Evolutionary conservation across 345 rosid genomes (phyloP), one percentile per base, ranked within the genome.

Genomic region (Gossypium raimondii): DNA sequence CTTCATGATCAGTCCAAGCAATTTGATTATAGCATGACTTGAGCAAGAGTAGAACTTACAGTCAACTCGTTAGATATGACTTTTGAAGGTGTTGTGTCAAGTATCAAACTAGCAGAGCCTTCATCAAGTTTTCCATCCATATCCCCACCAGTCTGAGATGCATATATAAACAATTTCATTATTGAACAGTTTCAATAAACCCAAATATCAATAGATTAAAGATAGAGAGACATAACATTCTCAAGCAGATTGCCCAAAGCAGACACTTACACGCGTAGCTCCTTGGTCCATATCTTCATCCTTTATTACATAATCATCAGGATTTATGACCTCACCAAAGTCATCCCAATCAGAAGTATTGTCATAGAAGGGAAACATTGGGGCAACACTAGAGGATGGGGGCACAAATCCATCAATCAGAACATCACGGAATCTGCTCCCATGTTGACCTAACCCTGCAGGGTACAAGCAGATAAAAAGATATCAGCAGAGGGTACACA

Each of bases 251-350:
- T 22, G 16, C 62, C 29, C 50, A 71, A 78, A 45, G 70, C 43
- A 74, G 48, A 57, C 55, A 50, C 77, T 52, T 83, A 93, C 98
- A 78, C 79, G 87, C 89, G 89, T 79, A 63, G 87, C 81, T 76
- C 84, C 81, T 59, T 81, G 93, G 83, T 92, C 89, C 90, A 93
- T 90, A 84, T 85, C 94, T 72, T 86, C 94, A 78, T 95, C 99
- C 80, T 95, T 91, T 58, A 86, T 84, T 77, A 91, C 86, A 48
- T 95, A 95, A 82, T 95, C 97, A 83, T 95, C 98, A 52, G 99
- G 98, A 82, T 93, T 95, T 74, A 95, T 88, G 67, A 95, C 88
- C 84, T 95, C 99, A 27, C 99, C 99, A 86, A 89, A 95, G 78
- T 95, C 99, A 81, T 91, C 94, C 99, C 99, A 95, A 72, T 93